Base-by-base conservation (phyloP, 2,329 filamentous ascomycete species). In the Fusarium sp. region DNA sequence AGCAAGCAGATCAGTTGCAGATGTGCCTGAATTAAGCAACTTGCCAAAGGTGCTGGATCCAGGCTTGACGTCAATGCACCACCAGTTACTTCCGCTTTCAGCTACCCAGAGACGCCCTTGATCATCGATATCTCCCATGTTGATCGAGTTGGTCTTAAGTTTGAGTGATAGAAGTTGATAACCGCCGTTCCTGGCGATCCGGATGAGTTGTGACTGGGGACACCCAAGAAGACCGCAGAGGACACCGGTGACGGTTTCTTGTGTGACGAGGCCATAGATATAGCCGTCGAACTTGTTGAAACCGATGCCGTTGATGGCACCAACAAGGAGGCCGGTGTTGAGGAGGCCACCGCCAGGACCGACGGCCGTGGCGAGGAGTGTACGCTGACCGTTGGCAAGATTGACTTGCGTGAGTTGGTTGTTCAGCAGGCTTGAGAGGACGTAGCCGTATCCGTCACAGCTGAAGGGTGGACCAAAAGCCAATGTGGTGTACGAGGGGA, bases 261-360 rank as follows among this genome's bases (percentile, higher is more conserved):
- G 46, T 3, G 50, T 38, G 0, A 48, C 38, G 1, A 74, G 57
- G 7, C 66, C 72, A 8, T 74, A 74, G 18, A 74, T 69, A 36
- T 73, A 74, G 17, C 63, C 66, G 17, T 74, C 72, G 0, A 67
- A 20, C 6, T 34, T 49, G 9, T 74, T 74, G 43, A 74, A 74
- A 1, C 72, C 72, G 6, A 73, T 63, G 17, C 61, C 68, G 1
- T 67, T 69, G 20, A 73, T 52, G 5, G 15, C 5, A 0, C 68
- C 60, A 4, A 63, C 63, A 0, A 51, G 53, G 1, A 31, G 28
- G 5, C 28, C 28, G 10, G 28, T 31, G 9, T 13, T 13, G 10
- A 31, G 28, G 10, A 31, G 28, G 28, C 28, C 28, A 13, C 68
- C 60, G 5, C 63, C 63, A 0, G 54, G 53, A 0, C 68, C 68